A percentile compares a stretch with the other conserved stretches of the same genome.
phyloP scores from a whole-genome alignment of 345 rosid species.

The Raphanus sativus region DNA sequence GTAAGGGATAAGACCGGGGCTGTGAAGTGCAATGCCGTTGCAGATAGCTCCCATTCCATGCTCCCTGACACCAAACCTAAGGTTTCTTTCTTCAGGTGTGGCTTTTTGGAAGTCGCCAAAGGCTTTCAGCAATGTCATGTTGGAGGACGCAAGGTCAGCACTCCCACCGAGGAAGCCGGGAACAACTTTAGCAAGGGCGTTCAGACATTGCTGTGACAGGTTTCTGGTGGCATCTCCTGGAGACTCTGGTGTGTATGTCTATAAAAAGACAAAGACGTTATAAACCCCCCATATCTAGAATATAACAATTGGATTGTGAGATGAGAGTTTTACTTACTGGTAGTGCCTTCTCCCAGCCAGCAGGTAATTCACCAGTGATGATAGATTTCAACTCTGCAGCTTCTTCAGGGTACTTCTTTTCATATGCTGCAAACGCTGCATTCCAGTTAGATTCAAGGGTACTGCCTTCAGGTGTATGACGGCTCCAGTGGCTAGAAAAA shows the following conservation, averaged over 20 bases:
- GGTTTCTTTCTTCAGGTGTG: constrained; percentile 87
- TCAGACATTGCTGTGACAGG: constrained; percentile 83
- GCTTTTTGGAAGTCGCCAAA: constrained; percentile 87
- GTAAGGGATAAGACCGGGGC: constrained; percentile 90
- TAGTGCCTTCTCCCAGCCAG: constrained; percentile 93
- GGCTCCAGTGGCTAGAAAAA: constrained; percentile 87
- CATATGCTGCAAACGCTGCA: constrained; percentile 77
- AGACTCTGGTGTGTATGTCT: constrained; percentile 84
- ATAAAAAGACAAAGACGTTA: constrained; percentile 19
- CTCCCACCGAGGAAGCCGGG: constrained; percentile 98
- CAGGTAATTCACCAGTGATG: constrained; percentile 71
- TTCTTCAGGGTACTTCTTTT: constrained; percentile 83
- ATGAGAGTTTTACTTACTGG: constrained; percentile 57
- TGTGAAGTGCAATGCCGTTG: constrained; percentile 89
- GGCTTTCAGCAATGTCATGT: constrained; percentile 89
- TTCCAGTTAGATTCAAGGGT: constrained; percentile 91
- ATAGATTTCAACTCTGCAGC: constrained; percentile 90
- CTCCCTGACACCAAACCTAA: constrained; percentile 94
- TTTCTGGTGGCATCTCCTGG: constrained; percentile 96
- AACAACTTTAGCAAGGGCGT: constrained; percentile 72
- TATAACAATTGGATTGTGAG: not conserved
- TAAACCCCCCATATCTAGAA: not conserved
- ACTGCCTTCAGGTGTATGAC: constrained; percentile 69
- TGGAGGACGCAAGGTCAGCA: constrained; percentile 98
- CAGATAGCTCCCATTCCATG: constrained; percentile 98